Conservation (phyloP, 495 filamentous ascomycete genomes). For the Parathielavia hyrcaniae region DNA sequence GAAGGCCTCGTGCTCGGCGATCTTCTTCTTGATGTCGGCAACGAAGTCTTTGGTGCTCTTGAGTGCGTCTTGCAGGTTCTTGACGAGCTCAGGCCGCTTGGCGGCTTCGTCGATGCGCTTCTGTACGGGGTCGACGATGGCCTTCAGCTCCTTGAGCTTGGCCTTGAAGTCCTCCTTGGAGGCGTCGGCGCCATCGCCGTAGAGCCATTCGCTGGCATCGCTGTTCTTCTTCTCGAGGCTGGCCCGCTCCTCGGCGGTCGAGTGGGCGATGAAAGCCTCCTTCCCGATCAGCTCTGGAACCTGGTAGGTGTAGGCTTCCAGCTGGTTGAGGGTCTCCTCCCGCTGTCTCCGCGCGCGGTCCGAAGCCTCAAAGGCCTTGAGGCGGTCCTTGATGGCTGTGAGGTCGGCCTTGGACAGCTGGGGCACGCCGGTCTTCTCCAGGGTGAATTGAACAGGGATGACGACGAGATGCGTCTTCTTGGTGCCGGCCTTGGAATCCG, state of each 20-base stretch:
- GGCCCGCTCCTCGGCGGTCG: constrained; percentile 57
- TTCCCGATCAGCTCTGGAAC: constrained; percentile 73
- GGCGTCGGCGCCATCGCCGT: constrained; percentile 74
- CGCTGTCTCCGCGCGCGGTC: constrained; percentile 69
- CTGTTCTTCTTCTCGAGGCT: constrained; percentile 57
- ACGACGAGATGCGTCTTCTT: constrained; percentile 63
- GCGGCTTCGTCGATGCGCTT: constrained; percentile 61
- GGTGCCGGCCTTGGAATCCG: constrained; percentile 37
- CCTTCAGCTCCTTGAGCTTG: constrained; percentile 64
- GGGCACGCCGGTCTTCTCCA: constrained; percentile 56
- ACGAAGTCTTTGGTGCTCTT: constrained; percentile 48
- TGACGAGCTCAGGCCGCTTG: constrained; percentile 59
- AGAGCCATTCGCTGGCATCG: constrained; percentile 80
- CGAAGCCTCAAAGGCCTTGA: constrained; percentile 75
- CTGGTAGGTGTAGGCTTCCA: constrained; percentile 91
- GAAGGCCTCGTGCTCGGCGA: constrained; percentile 44
- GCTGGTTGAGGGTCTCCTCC: constrained; percentile 84
- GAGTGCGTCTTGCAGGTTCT: constrained; percentile 56
- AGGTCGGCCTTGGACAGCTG: constrained; percentile 52
- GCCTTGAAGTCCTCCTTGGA: constrained; percentile 61
- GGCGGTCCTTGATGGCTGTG: constrained; percentile 59
- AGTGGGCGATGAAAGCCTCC: constrained; percentile 61
- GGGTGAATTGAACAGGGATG: constrained; percentile 61
- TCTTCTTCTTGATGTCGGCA: constrained; percentile 45
- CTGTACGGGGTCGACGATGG: constrained; percentile 62